Evolutionary conservation across 352 stramenopile genomes (phyloP), one percentile per base, ranked within the genome.

Genomic region (Elongisporangium prolatum): DNA sequence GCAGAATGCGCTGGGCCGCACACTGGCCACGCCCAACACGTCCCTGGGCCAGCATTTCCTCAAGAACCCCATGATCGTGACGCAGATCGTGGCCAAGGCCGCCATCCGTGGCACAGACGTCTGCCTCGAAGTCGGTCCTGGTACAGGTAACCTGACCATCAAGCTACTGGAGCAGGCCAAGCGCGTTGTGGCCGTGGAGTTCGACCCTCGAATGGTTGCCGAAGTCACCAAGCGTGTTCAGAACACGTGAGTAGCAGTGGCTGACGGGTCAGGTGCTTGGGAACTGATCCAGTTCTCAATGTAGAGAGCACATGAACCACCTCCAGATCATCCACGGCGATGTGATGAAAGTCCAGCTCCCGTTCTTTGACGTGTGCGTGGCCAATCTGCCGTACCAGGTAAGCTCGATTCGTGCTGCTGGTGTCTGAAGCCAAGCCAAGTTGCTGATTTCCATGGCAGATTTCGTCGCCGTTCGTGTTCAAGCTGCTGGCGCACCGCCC

Each of bases 281-380:
- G 18, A 21, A 34, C 50, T 22, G 16, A 25, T n/a, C 21, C 57
- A n/a, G 47, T 2, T 64, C 21, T 21, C 47, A 17, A 56, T 48
- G 17, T 37, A 93, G 85, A 0, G 90, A 97, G 57, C 83, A 93
- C 66, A 78, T 91, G 53, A 82, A 91, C 51, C 97, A 99, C 74
- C 74, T 99, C 53, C 86, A 98, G 73, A 95, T 99, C 22, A 98
- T 99, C 67, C 97, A 99, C 67, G 97, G 97, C 11, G 97, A 99
- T 76, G 96, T 98, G 24, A 97, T 99, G 70, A 98, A 99, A 66
- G 93, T 98, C n/a, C 89, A 98, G 52, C 88, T 99, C 61, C 97
- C 98, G 24, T 99, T 98, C 77, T 99, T 99, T 63, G 97, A 99
- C 77, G 90, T 99, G 10, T 99, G 97, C 59, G 97, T 99, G 64